Evolutionary conservation across 768 basidiomycete genomes (phyloP), one percentile per base, ranked within the genome.

Genomic region (Xerocomellus amylosporus): DNA sequence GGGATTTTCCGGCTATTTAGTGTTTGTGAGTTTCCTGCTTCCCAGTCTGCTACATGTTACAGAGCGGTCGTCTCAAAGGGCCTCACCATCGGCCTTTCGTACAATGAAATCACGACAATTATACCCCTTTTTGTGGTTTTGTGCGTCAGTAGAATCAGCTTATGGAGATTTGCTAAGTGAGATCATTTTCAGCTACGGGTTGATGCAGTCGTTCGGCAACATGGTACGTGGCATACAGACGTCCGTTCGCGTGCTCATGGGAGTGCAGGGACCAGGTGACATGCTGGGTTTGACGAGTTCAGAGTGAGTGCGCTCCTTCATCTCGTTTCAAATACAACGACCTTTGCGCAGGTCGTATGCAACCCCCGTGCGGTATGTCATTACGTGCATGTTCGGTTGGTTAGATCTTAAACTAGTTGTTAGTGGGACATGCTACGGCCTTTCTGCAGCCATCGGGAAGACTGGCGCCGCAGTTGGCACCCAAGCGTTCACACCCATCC

Each of bases 141-240:
- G 84, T 85, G 61, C 63, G 81, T 69, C 7, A 7, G 14, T 10
- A 1, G 33, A 33, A 40, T 36, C 24, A 28, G 28, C 30, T 28
- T 31, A 42, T 36, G 34, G 47, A 31, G 41, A 14, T 19, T 56
- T 42, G n/a, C 46, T 60, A 24, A 55, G 17, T 36, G 8, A n/a
- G 12, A 33, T 34, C 8, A 12, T 38, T 45, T 46, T 8, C 53
- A 85, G 83, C 59, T 88, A 86, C 65, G 87, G 84, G 3, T 70
- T 87, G 50, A 86, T 88, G 86, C 83, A 87, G 60, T 86, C 82
- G 4, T 79, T 77, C 42, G 86, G 86, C n/a, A 88, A 88, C 61
- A 45, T 87, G 71, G 83, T 80, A 63, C 37, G 72, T 63, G 19
- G 15, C 34, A 39, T 34, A 36, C 20, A 28, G 37, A 13, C 26